These are phyloP conservation scores for Cladorrhinum samala DNA, from an alignment of 495 filamentous ascomycete species.

Conservation along the genomic window DNA sequence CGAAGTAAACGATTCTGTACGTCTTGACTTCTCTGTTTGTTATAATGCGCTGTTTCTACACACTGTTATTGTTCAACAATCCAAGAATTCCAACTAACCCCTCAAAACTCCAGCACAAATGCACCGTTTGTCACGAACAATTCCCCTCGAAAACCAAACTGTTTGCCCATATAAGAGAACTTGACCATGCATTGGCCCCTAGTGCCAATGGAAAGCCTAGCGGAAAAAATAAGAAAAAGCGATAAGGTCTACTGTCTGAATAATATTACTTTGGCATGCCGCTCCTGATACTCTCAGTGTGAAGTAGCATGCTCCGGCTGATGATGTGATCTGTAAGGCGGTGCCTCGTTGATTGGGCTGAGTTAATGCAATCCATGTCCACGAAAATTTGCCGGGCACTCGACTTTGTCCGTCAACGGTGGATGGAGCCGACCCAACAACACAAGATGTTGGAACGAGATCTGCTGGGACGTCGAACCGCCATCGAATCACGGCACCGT, in stretches of 20 bases:
- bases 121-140: conserved; percentile 53
- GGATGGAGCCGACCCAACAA: too few species aligned
- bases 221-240: conserved; percentile 22
- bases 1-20: conserved; percentile 32
- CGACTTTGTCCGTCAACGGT: too few species aligned
- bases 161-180: conserved; percentile 67
- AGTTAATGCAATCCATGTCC: too few species aligned
- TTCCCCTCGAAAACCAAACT: conserved; percentile 70
- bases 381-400: too few species aligned
- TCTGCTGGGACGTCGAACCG: too few species aligned
- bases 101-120: conserved; percentile 38
- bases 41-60: background rate
- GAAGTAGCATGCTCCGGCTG: too few species aligned
- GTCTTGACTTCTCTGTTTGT: conserved; percentile 5
- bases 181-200: conserved; percentile 24
- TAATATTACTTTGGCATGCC: background rate
- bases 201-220: conserved; percentile 6
- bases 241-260: background rate
- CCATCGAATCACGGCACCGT: too few species aligned
- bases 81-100: too few species aligned
- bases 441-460: too few species aligned
- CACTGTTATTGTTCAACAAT: background rate
- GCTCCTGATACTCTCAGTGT: too few species aligned
- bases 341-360: too few species aligned
- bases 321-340: too few species aligned